Evolutionary conservation across 805 yeast genomes (phyloP).

Genomic region (Starmerella vitae): DNA sequence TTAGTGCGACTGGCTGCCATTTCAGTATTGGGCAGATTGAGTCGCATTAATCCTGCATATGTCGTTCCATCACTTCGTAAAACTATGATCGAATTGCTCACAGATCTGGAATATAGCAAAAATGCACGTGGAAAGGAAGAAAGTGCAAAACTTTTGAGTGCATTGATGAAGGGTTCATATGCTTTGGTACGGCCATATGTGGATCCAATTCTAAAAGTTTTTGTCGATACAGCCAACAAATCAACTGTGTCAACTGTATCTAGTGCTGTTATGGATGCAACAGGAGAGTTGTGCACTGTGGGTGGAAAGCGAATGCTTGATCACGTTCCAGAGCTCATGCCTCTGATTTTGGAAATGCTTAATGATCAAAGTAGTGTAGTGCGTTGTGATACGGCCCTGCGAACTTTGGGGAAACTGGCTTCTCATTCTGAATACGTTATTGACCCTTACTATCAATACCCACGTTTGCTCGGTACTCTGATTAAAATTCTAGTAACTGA

Average conservation of each 20-base stretch:
- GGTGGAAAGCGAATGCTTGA: constrained; percentile 75
- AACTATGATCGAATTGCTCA: constrained; percentile 67
- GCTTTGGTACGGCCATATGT: constrained; percentile 83
- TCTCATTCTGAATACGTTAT: constrained; percentile 90
- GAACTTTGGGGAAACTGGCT: constrained; percentile 76
- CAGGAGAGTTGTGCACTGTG: constrained; percentile 79
- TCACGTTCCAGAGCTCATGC: constrained; percentile 68
- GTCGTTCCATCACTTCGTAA: constrained; percentile 86
- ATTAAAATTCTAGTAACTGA: constrained; percentile 75
- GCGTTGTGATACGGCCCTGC: constrained; percentile 80
- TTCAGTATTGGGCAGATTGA: constrained; percentile 66
- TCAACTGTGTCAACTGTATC: constrained; percentile 61
- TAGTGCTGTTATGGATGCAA: constrained; percentile 66
- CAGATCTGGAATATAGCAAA: constrained; percentile 72
- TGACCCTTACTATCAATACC: constrained; percentile 82
- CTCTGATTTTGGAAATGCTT: constrained; percentile 69
- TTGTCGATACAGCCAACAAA: constrained; percentile 64
- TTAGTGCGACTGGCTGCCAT: constrained; percentile 68
- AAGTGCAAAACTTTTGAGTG: constrained; percentile 59
- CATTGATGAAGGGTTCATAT: constrained; percentile 62
- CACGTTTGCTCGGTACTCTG: constrained; percentile 69
- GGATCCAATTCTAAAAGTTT: constrained; percentile 74
- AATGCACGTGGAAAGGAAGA: constrained; percentile 71
- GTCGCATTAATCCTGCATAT: constrained; percentile 84
- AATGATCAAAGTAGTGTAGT: constrained; percentile 84